Evolutionary conservation across 192 early-diverging fungal species (phyloP).

Genomic region (Irineochytrium annulatum): DNA sequence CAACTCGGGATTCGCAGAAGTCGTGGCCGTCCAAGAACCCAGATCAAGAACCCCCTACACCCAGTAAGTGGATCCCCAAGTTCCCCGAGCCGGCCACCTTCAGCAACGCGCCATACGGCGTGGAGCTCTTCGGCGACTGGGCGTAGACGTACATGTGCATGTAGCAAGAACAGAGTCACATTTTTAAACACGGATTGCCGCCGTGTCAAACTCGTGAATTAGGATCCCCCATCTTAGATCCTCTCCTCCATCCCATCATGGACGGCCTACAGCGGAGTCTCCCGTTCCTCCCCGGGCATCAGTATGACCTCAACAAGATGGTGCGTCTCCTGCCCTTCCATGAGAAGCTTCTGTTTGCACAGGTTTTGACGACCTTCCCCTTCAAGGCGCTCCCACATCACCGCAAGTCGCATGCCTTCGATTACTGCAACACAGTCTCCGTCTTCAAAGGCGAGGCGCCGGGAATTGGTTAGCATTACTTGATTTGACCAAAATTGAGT

Average conservation of each 20-base stretch:
- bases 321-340: background rate
- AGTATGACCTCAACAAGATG: conserved; percentile 41
- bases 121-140: background rate
- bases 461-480: conserved; percentile 43
- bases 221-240: too few species aligned
- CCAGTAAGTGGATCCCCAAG: conserved; percentile 1
- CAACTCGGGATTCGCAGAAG: conserved; percentile 1
- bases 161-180: background rate
- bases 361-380: background rate
- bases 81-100: background rate
- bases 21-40: background rate
- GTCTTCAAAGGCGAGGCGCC: conserved; percentile 44
- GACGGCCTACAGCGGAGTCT: conserved; percentile 37
- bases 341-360: background rate
- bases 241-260: conserved; percentile 20
- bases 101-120: background rate
- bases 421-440: conserved; percentile 50
- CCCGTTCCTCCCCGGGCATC: conserved; percentile 48
- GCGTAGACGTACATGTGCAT: background rate
- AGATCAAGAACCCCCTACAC: background rate
- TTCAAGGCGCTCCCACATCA: conserved; percentile 32
- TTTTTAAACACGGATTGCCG: conserved; percentile 3
- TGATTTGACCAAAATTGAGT: background rate
- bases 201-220: background rate
- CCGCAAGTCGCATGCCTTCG: conserved; percentile 59